Evolutionary conservation across 2,329 filamentous ascomycete genomes (phyloP), one percentile per base, ranked within the genome.

Genomic region (Colletotrichum cereale): DNA sequence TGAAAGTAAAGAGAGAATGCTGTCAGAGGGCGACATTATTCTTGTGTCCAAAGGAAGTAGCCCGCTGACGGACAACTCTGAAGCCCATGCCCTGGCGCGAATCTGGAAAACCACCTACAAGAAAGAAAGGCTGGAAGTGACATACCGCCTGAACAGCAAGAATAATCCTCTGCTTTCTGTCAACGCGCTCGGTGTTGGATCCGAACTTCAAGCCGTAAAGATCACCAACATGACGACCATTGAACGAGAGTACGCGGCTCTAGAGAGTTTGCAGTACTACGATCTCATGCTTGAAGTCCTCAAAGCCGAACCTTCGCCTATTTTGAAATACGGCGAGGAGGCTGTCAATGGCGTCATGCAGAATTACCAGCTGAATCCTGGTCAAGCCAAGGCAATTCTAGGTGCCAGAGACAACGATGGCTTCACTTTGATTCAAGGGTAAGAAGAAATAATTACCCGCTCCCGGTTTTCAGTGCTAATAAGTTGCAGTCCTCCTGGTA

Each of bases 401-500:
- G 97, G 96, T 64, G 96, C 95, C 16, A 89, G 95, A 68, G 95
- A 97, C 77, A 99, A 99, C 76, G 96, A 98, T 81, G 97, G 94
- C 0, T 99, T 99, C 78, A 98, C 96, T 3, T 85, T 99, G 72
- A 95, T 99, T 76, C 96, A 99, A 83, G 96, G 93, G 89, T 91
- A 85, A 79, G 85, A 77, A 7, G 1, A 52, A 53, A 5, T 11
- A 16, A 61, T 34, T 52, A 11, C 18, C 7, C 44, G 52, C 55
- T 16, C 65, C 61, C 61, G 26, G 57, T 53, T 56, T 71, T 68
- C 73, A 72, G 73, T 63, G 70, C 79, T 84, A 79, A 82, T 80
- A 74, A 76, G 58, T 7, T 66, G 50, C 67, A 92, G 94, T 66
- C 96, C 96, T 62, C 96, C 96, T 1, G 96, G 96, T 80, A 98